These are phyloP conservation scores for Diaporthe sp. DNA, from an alignment of 2,329 filamentous ascomycete genomes.

Conservation along the genomic window DNA sequence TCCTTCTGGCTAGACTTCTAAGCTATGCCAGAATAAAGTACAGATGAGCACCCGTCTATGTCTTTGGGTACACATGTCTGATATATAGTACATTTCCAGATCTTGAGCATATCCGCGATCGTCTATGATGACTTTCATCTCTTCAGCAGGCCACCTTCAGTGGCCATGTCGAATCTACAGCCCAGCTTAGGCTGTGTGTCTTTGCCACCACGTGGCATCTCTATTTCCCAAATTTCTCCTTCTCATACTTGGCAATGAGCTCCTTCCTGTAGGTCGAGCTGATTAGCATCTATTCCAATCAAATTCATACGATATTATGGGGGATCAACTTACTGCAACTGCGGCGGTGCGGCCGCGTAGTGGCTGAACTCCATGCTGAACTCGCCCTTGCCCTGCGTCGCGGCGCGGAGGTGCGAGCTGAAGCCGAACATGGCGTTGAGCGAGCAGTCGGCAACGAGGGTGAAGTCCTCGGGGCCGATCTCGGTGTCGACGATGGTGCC, in stretches of 20 bases:
- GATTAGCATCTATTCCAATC: slow-evolving; percentile 46
- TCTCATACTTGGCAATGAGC: slow-evolving; percentile 70
- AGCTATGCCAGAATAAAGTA: slow-evolving; percentile 22
- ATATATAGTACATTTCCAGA: slow-evolving; percentile 39
- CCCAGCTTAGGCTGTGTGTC: not conserved
- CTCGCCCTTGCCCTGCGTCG: slow-evolving; percentile 98
- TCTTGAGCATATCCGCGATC: slow-evolving; percentile 6
- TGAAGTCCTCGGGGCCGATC: slow-evolving; percentile 94
- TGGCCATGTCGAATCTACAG: slow-evolving; percentile 32
- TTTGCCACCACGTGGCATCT: not conserved
- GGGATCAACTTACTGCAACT: slow-evolving; percentile 80
- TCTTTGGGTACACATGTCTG: slow-evolving; percentile 9
- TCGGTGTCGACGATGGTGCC: slow-evolving; percentile 97
- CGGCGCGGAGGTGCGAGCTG: slow-evolving; percentile 88
- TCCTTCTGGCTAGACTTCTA: slow-evolving; percentile 21
- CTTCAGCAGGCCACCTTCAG: not conserved
- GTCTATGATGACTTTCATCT: slow-evolving; percentile 13
- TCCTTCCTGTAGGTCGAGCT: slow-evolving; percentile 63
- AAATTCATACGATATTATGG: slow-evolving; percentile 33
- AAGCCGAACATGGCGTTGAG: slow-evolving; percentile 99
- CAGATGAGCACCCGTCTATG: slow-evolving; percentile 36
- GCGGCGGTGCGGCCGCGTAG: slow-evolving; percentile 87
- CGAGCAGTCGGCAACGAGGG: slow-evolving; percentile 90
- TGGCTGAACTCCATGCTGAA: slow-evolving; percentile 99
- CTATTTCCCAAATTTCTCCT: slow-evolving; percentile 55